These are phyloP conservation scores for Alternaria gaisen DNA, from an alignment of 2,329 filamentous ascomycete species.

Conservation along the genomic window DNA sequence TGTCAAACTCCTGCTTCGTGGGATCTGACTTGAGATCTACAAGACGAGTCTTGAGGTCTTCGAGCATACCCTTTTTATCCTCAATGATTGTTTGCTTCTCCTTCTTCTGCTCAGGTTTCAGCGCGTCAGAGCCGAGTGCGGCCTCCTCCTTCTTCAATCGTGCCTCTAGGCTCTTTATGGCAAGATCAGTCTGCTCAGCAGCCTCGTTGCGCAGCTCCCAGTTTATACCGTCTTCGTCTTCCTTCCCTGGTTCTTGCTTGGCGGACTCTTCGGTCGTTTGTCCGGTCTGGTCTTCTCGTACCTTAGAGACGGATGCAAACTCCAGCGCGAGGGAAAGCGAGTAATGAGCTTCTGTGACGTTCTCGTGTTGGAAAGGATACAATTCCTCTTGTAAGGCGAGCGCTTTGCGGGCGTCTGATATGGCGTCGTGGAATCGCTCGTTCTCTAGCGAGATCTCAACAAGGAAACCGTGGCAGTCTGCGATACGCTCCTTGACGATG, in stretches of 20 bases:
- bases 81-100: slow-evolving; percentile 68
- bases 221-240: slow-evolving; percentile 66
- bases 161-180: slow-evolving; percentile 75
- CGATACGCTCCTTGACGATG: slow-evolving; percentile 76
- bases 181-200: slow-evolving; percentile 73
- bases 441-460: slow-evolving; percentile 98
- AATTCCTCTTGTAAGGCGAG: slow-evolving; percentile 81
- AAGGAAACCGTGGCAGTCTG: slow-evolving; percentile 92
- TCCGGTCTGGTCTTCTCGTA: slow-evolving; percentile 61
- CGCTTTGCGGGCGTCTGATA: slow-evolving; percentile 80
- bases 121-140: slow-evolving; percentile 59
- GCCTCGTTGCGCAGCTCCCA: slow-evolving; percentile 76
- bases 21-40: slow-evolving; percentile 73
- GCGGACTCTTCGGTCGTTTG: slow-evolving; percentile 45
- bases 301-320: slow-evolving; percentile 81
- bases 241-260: slow-evolving; percentile 41
- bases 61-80: slow-evolving; percentile 80
- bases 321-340: slow-evolving; percentile 95
- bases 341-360: slow-evolving; percentile 94
- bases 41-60: slow-evolving; percentile 73
- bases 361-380: slow-evolving; percentile 80
- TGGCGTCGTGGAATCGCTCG: slow-evolving; percentile 88
- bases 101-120: slow-evolving; percentile 68
- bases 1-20: slow-evolving; percentile 50
- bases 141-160: slow-evolving; percentile 76